Conservation (phyloP, 2,329 filamentous ascomycete genomes). For the Tympanopsis confertula region DNA sequence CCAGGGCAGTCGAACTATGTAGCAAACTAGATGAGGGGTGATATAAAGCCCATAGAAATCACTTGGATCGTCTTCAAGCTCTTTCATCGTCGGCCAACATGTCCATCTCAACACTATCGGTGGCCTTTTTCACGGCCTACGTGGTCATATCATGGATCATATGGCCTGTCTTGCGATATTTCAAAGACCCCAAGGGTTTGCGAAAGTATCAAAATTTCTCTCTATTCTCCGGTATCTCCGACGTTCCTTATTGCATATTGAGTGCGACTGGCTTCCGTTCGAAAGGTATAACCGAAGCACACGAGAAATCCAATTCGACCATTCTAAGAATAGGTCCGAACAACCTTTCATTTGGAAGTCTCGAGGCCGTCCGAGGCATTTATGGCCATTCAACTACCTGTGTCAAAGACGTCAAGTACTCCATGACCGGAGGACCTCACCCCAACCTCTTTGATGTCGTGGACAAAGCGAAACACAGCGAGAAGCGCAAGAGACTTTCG, state of each 20-base stretch:
- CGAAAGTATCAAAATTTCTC: background rate
- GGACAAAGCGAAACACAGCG: conserved; percentile 26
- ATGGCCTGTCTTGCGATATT: too few species aligned
- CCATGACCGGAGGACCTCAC: conserved; percentile 21
- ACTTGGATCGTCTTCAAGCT: too few species aligned
- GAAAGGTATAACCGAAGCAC: background rate
- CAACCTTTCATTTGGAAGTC: conserved; percentile 19
- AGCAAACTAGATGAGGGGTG: too few species aligned
- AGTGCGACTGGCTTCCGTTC: background rate
- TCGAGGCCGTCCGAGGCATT: conserved; percentile 27
- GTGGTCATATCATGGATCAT: too few species aligned
- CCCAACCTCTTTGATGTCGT: conserved; percentile 27
- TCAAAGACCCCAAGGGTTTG: background rate
- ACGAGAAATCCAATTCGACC: background rate
- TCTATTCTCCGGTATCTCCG: background rate
- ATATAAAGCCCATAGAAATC: too few species aligned
- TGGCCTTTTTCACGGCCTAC: too few species aligned
- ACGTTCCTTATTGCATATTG: conserved; percentile 1
- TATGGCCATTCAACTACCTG: conserved; percentile 28
- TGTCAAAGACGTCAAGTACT: conserved; percentile 23
- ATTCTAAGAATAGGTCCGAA: conserved; percentile 3
- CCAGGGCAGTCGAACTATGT: too few species aligned
- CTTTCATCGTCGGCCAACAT: too few species aligned
- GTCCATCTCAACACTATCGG: too few species aligned
- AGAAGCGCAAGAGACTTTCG: conserved; percentile 26